Evolutionary conservation across 2,329 filamentous ascomycete species (phyloP).

Genomic region (Colletotrichum sp.): DNA sequence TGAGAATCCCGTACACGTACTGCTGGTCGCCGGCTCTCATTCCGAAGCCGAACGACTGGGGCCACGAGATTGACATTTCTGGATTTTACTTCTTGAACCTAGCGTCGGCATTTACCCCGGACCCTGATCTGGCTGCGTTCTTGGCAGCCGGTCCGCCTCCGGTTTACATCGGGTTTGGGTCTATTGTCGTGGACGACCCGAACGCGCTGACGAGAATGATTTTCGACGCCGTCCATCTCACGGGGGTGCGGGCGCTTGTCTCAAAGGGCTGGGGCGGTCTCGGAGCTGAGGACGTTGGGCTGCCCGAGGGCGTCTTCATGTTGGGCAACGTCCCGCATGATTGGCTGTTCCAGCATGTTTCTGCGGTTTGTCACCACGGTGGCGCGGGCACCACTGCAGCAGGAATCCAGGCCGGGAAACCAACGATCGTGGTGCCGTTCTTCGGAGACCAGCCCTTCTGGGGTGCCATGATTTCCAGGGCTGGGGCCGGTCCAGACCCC

Average conservation of each 20-base stretch:
- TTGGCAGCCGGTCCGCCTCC: constrained; percentile 72
- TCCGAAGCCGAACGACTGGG: constrained; percentile 82
- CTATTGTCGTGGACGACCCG: constrained; percentile 80
- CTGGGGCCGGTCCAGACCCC: constrained; percentile 74
- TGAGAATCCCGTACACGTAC: constrained; percentile 86
- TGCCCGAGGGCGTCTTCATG: constrained; percentile 83
- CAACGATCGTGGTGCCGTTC: constrained; percentile 85
- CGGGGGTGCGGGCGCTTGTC: constrained; percentile 78
- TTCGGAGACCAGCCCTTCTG: constrained; percentile 87
- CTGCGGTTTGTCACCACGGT: constrained; percentile 85
- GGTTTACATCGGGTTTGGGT: constrained; percentile 84
- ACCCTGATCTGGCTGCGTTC: constrained; percentile 69
- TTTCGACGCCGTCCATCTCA: constrained; percentile 70
- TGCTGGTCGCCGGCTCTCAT: constrained; percentile 87
- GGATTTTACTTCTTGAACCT: constrained; percentile 80
- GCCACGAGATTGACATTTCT: constrained; percentile 70
- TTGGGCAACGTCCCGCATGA: constrained; percentile 87
- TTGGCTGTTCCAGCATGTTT: constrained; percentile 84
- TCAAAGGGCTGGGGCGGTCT: constrained; percentile 90
- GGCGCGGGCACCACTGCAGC: constrained; percentile 88
- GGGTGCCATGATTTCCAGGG: constrained; percentile 76
- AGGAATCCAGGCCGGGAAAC: constrained; percentile 80
- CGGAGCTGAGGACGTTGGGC: constrained; percentile 70
- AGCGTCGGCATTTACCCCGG: constrained; percentile 69
- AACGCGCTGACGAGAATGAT: constrained; percentile 73